Conservation (phyloP, 2,329 filamentous ascomycete species). For the Colletotrichum tropicicola region DNA sequence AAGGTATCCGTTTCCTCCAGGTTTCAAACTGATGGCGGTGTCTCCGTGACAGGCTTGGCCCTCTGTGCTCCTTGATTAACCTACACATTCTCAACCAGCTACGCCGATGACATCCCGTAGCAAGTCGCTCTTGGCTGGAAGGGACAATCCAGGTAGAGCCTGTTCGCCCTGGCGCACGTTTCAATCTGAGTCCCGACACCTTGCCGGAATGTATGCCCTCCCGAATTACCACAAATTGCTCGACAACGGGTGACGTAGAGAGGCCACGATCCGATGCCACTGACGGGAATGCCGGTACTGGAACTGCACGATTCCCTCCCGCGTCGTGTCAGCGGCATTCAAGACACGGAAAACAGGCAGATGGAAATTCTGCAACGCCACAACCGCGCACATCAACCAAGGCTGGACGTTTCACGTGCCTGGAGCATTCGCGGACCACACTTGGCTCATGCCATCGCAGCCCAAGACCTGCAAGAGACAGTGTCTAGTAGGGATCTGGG, state of each 20-base stretch:
- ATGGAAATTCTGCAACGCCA: slow-evolving; percentile 15
- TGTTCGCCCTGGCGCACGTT: slow-evolving; percentile 3
- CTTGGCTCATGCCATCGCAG: not conserved
- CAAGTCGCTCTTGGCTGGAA: not conserved
- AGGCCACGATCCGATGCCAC: not conserved
- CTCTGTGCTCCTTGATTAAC: not conserved
- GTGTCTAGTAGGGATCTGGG: not conserved
- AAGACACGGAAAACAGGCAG: not conserved
- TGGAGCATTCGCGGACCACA: not conserved
- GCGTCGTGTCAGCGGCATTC: not conserved
- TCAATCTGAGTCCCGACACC: slow-evolving; percentile 17
- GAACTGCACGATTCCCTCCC: not conserved
- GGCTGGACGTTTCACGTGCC: not conserved
- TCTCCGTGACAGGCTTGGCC: slow-evolving; percentile 4
- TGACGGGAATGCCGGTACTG: slow-evolving; percentile 12
- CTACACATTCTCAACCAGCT: not conserved
- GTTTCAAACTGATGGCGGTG: not conserved
- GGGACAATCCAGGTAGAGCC: not conserved
- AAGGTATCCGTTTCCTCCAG: not conserved
- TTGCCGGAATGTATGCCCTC: slow-evolving; percentile 13
- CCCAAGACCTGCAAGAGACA: not conserved
- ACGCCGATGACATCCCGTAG: slow-evolving; percentile 2
- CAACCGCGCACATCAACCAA: not conserved
- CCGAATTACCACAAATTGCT: not conserved
- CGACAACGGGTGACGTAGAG: not conserved